phyloP scores from a whole-genome alignment of 208 protist species.

The Leishmania amazonensis region DNA sequence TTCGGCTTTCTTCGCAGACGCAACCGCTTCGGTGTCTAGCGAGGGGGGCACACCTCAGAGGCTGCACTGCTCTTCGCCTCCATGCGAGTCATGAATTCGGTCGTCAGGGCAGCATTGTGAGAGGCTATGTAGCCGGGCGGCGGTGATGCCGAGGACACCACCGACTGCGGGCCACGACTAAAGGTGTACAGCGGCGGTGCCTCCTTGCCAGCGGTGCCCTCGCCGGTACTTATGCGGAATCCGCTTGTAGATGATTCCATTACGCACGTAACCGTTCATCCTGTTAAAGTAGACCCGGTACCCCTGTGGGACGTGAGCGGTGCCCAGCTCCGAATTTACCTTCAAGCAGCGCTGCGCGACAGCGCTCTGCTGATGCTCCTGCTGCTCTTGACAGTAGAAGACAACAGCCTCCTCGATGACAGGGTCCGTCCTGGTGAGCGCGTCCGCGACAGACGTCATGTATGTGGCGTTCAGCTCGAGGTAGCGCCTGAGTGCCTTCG shows the following conservation, averaged over 20 bases:
- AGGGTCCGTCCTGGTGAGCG: constrained; percentile 40
- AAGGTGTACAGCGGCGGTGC: constrained; percentile 23
- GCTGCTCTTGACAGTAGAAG: constrained; percentile 31
- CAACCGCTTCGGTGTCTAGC: background rate
- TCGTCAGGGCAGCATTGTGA: background rate
- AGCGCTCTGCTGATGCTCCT: constrained; percentile 16
- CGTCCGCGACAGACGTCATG: constrained; percentile 47
- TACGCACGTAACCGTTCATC: background rate
- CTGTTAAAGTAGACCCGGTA: background rate
- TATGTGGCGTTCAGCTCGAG: constrained; percentile 54
- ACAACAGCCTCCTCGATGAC: constrained; percentile 33
- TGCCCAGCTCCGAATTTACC: constrained; percentile 1
- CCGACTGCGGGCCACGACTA: constrained; percentile 14
- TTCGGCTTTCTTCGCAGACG: background rate
- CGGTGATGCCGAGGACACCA: constrained; percentile 22
- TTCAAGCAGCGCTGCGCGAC: constrained; percentile 10
- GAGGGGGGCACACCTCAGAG: constrained; percentile 15
- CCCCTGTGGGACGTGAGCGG: background rate
- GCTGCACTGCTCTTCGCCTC: constrained; percentile 14
- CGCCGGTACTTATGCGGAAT: too few species aligned
- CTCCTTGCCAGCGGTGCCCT: background rate
- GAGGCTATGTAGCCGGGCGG: constrained; percentile 6
- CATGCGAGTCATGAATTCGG: constrained; percentile 17
- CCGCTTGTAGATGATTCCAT: background rate
- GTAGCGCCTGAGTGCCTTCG: constrained; percentile 43